Percentiles rank a stretch among this genome's conserved stretches.
These are phyloP conservation scores for Pyrenophora seminiperda DNA, from an alignment of 2,329 filamentous ascomycete genomes.

Conservation along the genomic window DNA sequence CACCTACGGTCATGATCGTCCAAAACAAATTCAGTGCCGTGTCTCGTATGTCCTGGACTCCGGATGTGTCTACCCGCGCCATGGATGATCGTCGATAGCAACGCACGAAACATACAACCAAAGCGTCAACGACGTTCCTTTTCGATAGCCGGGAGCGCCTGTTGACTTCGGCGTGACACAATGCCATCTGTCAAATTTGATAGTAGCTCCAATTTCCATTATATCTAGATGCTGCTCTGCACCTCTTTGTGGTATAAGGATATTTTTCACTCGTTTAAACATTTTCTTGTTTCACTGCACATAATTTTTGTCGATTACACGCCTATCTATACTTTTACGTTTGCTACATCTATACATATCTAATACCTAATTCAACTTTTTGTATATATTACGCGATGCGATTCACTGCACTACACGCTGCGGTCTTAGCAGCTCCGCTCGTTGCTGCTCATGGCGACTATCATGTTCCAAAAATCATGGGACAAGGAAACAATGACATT, in stretches of 20 bases:
- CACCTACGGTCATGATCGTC: no score
- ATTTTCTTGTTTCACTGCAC: constrained; percentile 6
- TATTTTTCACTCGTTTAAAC: constrained; percentile 24
- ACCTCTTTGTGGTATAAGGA: constrained; percentile 15
- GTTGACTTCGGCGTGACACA: not conserved
- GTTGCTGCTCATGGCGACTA: constrained; percentile 40
- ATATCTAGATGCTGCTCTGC: constrained; percentile 7
- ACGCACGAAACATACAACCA: constrained; percentile 15
- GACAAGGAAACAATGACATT: constrained; percentile 29
- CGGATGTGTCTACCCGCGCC: not conserved
- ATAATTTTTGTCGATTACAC: constrained; percentile 11
- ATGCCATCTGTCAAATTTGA: constrained; percentile 3
- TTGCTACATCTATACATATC: not conserved
- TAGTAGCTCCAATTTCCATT: constrained; percentile 2
- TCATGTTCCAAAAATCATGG: constrained; percentile 42
- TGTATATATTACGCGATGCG: constrained; percentile 31
- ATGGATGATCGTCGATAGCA: constrained; percentile 14
- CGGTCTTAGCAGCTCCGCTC: constrained; percentile 35
- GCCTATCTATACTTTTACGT: constrained; percentile 12
- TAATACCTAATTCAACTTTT: not conserved
- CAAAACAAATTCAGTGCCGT: no score
- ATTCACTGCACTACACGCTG: constrained; percentile 37
- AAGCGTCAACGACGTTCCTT: constrained; percentile 4
- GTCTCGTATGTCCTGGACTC: no score
- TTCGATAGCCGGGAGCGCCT: constrained; percentile 7